Base-by-base conservation (phyloP, 306 rosid species). In the Lablab purpureus region DNA sequence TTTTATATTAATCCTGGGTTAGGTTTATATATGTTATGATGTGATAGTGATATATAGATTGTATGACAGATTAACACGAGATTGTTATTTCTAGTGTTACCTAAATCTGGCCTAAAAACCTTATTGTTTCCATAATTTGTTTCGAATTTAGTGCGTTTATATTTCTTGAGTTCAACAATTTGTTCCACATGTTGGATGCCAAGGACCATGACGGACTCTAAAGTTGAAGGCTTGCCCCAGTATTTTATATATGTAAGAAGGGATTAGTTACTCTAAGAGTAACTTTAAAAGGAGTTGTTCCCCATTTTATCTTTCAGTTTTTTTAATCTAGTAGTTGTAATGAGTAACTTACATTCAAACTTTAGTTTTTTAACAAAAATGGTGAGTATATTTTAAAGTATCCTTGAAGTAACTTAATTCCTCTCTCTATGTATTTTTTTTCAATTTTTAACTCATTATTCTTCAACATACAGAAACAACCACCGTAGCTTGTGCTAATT, bases 401-500 rank as follows among this genome's bases (percentile, higher is more conserved):
- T 36, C 7, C 40, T 36, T 36, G 40, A 10, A 36, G 8, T 0
- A 7, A 36, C 40, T 36, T 36, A 10, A 36, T 36, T 7, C 9
- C 40, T 32, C 36, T 32, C 36, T 51, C 0, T 37, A 37, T 37
- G 7, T 51, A 6, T 6, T 5, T n/a, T 6, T 10, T 23, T 59
- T 49, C 11, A 10, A 10, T 11, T 40, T 58, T 59, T 43, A 43
- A 43, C 47, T 41, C 37, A 56, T 40, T 46, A 27, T 59, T 74
- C 40, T 4, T 36, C 21, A 60, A 75, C 19, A 54, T n/a, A 52
- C 72, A 73, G 52, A 55, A 55, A 56, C 18, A 22, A 23, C 67
- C 66, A 54, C 5, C 14, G 23, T 23, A 43, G 15, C 84, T 47
- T 74, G 69, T 84, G 56, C 78, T 70, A 54, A 46, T 41, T 67